Base-by-base conservation (phyloP, 257 asterid species). In the Jacaranda mimosifolia region DNA sequence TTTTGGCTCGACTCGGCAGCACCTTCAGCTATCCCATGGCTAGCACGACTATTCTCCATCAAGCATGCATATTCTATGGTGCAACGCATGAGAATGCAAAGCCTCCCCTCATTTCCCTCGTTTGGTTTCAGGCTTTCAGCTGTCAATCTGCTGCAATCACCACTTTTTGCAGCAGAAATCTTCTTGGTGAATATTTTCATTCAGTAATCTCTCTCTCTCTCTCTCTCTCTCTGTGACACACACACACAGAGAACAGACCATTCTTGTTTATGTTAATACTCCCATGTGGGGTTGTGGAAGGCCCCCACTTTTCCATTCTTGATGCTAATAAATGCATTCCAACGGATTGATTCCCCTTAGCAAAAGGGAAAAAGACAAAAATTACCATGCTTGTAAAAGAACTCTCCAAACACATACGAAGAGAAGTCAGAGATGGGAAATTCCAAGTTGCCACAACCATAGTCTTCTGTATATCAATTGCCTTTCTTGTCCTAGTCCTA, bases 401-500 rank as follows among this genome's bases (percentile, higher is more conserved):
- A 71, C 83, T 85, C 78, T 75, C 82, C 15, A 53, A 77, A 42
- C 75, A 81, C 11, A 69, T 80, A n/a, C 76, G 82, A 66, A 87
- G 86, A 80, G 89, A 82, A 76, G 77, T 63, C 38, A 69, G 68
- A 59, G 79, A 81, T 69, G 89, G 90, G 48, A 86, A 72, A 46
- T 78, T 87, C 64, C 90, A 85, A 63, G 77, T 91, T 42, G 80
- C 85, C 3, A 86, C 87, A 38, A 86, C 96, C 8, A 63, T 90
- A 49, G 67, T 83, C 79, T 80, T 91, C 76, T 73, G 76, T 70
- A 5, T 93, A 15, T 85, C 89, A 4, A 17, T 87, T 53, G 53
- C 93, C 15, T 82, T 91, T 19, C 80, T 87, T 7, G 80, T 91
- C 35, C 60, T 89, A 6, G 62, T 85, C 57, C 58, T 93, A 35